These are phyloP conservation scores for Dimargaris cristalligena DNA, from an alignment of 192 early-diverging fungal genomes.

Conservation along the genomic window DNA sequence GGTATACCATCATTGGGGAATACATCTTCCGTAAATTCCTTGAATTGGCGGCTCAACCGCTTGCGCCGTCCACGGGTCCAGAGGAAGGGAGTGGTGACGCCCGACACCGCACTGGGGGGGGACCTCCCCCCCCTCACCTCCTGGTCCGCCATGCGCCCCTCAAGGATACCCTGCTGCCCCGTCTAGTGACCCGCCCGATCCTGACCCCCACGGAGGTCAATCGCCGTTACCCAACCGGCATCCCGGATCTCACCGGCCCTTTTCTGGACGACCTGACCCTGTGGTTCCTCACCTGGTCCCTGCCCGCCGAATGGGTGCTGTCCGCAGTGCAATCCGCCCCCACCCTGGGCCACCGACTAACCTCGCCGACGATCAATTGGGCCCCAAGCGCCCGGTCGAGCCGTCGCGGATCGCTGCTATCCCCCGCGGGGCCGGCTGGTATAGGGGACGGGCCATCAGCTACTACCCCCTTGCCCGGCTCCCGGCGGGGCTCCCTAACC, in stretches of 20 bases:
- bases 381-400: neutral
- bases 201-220: neutral
- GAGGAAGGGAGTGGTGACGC: neutral
- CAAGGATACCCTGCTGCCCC: neutral
- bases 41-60: neutral
- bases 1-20: neutral
- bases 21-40: constrained; percentile 7
- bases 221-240: neutral
- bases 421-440: neutral
- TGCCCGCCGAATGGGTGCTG: neutral
- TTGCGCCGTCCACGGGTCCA: neutral
- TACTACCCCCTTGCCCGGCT: neutral
- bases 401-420: neutral
- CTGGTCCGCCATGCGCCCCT: neutral
- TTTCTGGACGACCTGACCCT: constrained; percentile 1
- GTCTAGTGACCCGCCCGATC: neutral
- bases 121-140: neutral
- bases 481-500: constrained; percentile 1
- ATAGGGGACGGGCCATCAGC: neutral
- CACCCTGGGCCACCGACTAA: neutral
- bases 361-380: neutral
- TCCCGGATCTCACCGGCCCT: neutral
- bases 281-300: constrained; percentile 4
- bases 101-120: neutral
- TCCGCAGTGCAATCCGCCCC: neutral